Percentiles rank a stretch among this genome's conserved stretches.
phyloP scores from a whole-genome alignment of 148 eudicot species.

The Salicornia ramosissima region DNA sequence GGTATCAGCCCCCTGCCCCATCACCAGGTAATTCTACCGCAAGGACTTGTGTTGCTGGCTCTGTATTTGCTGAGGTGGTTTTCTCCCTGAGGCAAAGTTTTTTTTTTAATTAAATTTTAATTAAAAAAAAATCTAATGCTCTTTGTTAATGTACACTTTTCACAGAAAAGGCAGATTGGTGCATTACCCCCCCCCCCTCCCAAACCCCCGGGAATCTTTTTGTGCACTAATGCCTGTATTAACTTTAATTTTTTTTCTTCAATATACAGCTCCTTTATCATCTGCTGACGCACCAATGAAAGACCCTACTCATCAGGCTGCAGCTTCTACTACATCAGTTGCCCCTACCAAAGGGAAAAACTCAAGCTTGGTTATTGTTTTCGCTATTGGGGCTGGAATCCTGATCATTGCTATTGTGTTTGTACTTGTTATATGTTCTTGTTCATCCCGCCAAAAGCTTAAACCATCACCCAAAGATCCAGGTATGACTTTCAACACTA shows the following conservation, averaged over 20 bases:
- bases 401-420: conserved; percentile 41
- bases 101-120: not conserved
- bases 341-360: conserved; percentile 40
- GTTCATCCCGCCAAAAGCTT: conserved; percentile 44
- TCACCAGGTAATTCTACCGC: conserved; percentile 57
- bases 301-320: conserved; percentile 38
- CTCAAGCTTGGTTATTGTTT: conserved; percentile 39
- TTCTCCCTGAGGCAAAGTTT: not conserved
- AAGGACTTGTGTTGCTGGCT: conserved; percentile 2
- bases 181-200: too few species aligned
- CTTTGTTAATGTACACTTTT: not conserved
- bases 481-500: conserved; percentile 39
- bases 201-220: not conserved
- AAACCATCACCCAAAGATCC: conserved; percentile 48
- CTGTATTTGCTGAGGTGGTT: conserved; percentile 1
- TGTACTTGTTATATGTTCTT: conserved; percentile 44
- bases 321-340: conserved; percentile 37
- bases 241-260: conserved; percentile 13
- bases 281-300: conserved; percentile 42
- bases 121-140: too few species aligned
- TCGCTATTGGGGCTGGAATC: conserved; percentile 49
- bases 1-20: conserved; percentile 72
- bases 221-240: not conserved
- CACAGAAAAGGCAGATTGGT: too few species aligned
- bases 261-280: conserved; percentile 58